Percentiles rank a stretch among this genome's conserved stretches.
phyloP scores from a whole-genome alignment of 306 rosid species.

The Alnus rubra region DNA sequence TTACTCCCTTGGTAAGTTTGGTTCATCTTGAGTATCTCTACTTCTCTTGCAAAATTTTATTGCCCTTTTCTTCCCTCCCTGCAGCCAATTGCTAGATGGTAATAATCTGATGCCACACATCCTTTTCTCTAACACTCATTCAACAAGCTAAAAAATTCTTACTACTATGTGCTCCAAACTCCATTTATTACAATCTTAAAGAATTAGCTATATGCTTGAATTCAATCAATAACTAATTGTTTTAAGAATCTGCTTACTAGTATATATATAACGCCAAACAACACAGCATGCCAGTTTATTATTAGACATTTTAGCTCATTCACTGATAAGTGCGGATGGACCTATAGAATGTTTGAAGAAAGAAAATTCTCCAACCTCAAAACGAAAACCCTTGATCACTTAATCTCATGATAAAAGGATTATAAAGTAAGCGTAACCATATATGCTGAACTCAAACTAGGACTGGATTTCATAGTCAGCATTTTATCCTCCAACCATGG shows the following conservation, averaged over 20 bases:
- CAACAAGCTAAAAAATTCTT: neutral
- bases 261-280: neutral
- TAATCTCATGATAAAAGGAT: neutral
- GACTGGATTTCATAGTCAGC: neutral
- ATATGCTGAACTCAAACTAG: neutral
- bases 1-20: slow-evolving; percentile 54
- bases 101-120: neutral
- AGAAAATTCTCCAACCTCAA: neutral
- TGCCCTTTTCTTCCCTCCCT: slow-evolving; percentile 19
- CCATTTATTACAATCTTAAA: neutral
- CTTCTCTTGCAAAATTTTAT: slow-evolving; percentile 15
- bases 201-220: neutral
- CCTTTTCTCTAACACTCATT: neutral
- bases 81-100: slow-evolving; percentile 10
- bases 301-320: neutral
- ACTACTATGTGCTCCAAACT: neutral
- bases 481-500: neutral
- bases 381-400: neutral
- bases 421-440: neutral
- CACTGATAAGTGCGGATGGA: neutral
- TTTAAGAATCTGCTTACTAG: neutral
- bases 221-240: neutral
- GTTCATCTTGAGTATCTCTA: slow-evolving; percentile 46
- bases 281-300: neutral
- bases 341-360: neutral